A percentile compares a stretch with the other conserved stretches of the same genome.
Evolutionary conservation across 2,329 filamentous ascomycete genomes (phyloP).

Genomic region (Saccharata proteae): DNA sequence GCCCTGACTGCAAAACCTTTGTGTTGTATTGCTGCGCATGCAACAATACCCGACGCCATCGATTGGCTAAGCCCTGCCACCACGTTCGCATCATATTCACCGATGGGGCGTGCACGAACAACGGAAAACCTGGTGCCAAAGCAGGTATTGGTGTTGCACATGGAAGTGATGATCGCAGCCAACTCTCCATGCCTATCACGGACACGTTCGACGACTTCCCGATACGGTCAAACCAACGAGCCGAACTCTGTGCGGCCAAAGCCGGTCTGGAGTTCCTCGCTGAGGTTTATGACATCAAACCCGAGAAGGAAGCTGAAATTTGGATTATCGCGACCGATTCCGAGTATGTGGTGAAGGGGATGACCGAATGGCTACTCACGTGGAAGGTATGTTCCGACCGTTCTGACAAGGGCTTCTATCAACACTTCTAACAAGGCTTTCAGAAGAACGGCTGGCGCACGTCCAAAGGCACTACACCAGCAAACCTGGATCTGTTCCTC

Average conservation of each 20-base stretch:
- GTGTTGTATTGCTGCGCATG: no score
- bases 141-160: conserved; percentile 10
- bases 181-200: conserved; percentile 9
- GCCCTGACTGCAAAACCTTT: no score
- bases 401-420: no score
- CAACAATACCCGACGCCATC: no score
- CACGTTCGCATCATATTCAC: conserved; percentile 5
- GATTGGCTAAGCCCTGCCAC: no score
- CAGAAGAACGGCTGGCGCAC: conserved; percentile 6
- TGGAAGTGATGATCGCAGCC: conserved; percentile 8
- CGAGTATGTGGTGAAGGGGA: conserved; percentile 11
- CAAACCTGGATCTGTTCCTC: conserved; percentile 8
- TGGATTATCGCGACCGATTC: conserved; percentile 11
- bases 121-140: conserved; percentile 9
- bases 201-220: conserved; percentile 9
- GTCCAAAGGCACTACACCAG: conserved; percentile 2
- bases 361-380: conserved; percentile 12
- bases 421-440: no score
- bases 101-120: conserved; percentile 11
- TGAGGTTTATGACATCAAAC: conserved; percentile 3
- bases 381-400: no score
- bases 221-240: conserved; percentile 10
- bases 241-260: conserved; percentile 11
- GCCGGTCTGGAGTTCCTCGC: conserved; percentile 7
- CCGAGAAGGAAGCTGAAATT: conserved; percentile 2